A percentile compares a stretch with the other conserved stretches of the same genome.
phyloP scores from a whole-genome alignment of 2,329 filamentous ascomycete genomes.

The Colletotrichum theobromicola region DNA sequence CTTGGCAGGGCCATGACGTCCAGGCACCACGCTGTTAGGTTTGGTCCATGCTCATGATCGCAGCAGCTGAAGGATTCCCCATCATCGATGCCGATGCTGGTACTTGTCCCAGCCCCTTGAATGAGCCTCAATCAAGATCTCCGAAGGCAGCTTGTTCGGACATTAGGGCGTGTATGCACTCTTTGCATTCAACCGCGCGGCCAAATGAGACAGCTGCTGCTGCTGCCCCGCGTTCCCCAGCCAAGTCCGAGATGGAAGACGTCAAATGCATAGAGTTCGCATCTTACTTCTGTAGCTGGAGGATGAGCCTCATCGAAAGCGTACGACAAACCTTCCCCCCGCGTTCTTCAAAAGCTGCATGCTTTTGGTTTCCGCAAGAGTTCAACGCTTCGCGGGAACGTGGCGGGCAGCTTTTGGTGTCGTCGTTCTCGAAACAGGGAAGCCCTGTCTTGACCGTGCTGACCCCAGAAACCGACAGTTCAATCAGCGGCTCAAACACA shows the following conservation, averaged over 20 bases:
- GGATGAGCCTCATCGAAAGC: background rate
- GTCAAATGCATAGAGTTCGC: background rate
- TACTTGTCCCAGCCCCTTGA: background rate
- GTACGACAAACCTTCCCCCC: background rate
- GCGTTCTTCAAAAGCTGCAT: background rate
- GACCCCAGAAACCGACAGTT: background rate
- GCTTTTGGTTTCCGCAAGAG: background rate
- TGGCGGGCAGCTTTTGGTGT: background rate
- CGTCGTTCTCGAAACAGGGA: background rate
- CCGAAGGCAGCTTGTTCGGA: background rate
- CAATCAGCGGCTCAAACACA: background rate
- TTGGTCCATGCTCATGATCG: background rate
- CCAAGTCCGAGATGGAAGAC: background rate
- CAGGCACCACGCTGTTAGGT: background rate
- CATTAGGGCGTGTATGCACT: background rate
- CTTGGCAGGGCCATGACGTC: constrained; percentile 2
- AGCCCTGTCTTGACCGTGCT: background rate
- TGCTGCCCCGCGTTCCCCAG: background rate
- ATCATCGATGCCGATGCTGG: background rate
- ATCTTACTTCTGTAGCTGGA: background rate
- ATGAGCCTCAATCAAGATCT: background rate
- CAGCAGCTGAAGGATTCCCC: background rate
- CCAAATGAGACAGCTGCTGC: background rate
- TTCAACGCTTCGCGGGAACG: background rate
- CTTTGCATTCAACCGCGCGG: background rate